Percentiles rank a stretch among this genome's conserved stretches.
These are phyloP conservation scores for Dactylellina leptospora DNA, from an alignment of 2,329 filamentous ascomycete genomes.

Conservation along the genomic window DNA sequence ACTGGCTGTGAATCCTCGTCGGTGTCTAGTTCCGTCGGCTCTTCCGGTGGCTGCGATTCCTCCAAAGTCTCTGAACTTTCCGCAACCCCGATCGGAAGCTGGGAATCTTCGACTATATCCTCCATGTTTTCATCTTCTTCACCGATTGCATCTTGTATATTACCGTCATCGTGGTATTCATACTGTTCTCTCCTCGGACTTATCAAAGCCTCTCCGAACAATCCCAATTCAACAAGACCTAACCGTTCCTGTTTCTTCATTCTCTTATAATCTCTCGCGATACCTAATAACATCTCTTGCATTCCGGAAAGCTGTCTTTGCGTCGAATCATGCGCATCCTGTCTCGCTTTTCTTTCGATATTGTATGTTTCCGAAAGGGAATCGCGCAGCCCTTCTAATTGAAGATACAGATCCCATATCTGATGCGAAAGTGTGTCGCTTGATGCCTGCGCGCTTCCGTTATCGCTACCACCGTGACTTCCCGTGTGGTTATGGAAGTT, in stretches of 20 bases:
- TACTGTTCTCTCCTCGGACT: slow-evolving; percentile 1
- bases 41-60: background rate
- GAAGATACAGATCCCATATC: slow-evolving; percentile 20
- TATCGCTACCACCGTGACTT: background rate
- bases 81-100: slow-evolving; percentile 2
- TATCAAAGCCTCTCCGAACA: slow-evolving; percentile 31
- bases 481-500: background rate
- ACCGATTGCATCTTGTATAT: background rate
- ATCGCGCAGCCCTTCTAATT: slow-evolving; percentile 24
- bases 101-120: slow-evolving; percentile 29
- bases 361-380: slow-evolving; percentile 17
- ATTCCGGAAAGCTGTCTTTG: slow-evolving; percentile 24
- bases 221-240: slow-evolving; percentile 15
- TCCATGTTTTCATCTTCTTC: slow-evolving; percentile 28
- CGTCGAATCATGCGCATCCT: slow-evolving; percentile 20
- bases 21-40: slow-evolving; percentile 3
- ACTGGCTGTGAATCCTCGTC: slow-evolving; percentile 35
- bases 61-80: background rate
- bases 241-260: slow-evolving; percentile 8
- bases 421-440: slow-evolving; percentile 12
- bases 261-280: slow-evolving; percentile 20
- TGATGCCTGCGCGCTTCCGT: background rate
- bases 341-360: slow-evolving; percentile 21
- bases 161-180: background rate
- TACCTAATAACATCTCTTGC: slow-evolving; percentile 9